phyloP scores from a whole-genome alignment of 2,329 filamentous ascomycete genomes.

The Phialophora verrucosa region DNA sequence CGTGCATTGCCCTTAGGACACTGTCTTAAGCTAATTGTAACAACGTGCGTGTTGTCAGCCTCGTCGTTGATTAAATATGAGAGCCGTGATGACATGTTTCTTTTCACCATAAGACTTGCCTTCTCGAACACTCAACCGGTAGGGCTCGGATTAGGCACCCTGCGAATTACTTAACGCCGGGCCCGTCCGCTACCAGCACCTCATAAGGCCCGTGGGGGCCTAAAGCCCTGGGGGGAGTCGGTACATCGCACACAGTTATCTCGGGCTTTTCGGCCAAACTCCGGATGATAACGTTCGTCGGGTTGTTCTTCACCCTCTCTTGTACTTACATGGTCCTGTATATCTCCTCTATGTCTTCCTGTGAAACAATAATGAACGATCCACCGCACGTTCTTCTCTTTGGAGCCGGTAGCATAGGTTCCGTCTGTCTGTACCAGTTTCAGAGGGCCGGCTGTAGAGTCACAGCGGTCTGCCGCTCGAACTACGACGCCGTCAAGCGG shows the following conservation, averaged over 20 bases:
- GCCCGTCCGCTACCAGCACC: background rate
- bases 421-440: conserved; percentile 40
- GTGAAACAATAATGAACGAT: conserved; percentile 17
- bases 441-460: conserved; percentile 51
- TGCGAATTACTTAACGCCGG: background rate
- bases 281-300: background rate
- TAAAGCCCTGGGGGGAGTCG: background rate
- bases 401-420: conserved; percentile 37
- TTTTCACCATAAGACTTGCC: background rate
- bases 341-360: background rate
- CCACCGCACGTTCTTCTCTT: conserved; percentile 38
- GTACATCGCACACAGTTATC: background rate
- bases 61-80: background rate
- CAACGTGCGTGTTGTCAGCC: background rate
- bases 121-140: background rate
- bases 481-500: conserved; percentile 56
- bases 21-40: background rate
- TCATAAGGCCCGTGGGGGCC: background rate
- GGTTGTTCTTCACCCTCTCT: background rate
- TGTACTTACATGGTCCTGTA: background rate
- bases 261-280: background rate
- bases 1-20: background rate
- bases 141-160: background rate
- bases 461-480: conserved; percentile 64
- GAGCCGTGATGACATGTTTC: background rate